Conservation (phyloP, 495 filamentous ascomycete species). For the Aspergillus hancockii region DNA sequence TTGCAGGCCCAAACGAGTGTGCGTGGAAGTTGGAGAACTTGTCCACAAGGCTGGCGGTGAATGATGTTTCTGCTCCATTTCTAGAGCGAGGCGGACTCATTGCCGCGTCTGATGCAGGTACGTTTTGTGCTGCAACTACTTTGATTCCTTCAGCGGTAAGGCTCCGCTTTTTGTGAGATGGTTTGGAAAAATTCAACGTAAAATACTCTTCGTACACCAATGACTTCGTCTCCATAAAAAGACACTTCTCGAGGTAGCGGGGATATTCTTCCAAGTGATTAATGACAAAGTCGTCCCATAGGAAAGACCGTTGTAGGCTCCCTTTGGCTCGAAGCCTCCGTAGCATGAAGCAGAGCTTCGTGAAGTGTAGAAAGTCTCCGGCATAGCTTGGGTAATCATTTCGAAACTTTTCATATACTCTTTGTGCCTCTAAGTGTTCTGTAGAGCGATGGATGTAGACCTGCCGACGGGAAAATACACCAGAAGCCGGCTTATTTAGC, state of each 20-base stretch:
- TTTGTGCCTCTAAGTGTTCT: slow-evolving; percentile 26
- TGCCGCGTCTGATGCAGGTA: not conserved
- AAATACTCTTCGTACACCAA: slow-evolving; percentile 41
- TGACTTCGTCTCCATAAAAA: slow-evolving; percentile 18
- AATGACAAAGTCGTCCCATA: slow-evolving; percentile 72
- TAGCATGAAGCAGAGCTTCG: slow-evolving; percentile 55
- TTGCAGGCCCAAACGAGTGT: slow-evolving; percentile 24
- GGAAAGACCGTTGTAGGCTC: slow-evolving; percentile 43
- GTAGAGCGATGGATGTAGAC: slow-evolving; percentile 26
- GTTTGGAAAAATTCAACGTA: slow-evolving; percentile 22
- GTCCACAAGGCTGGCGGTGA: slow-evolving; percentile 33
- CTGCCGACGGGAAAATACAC: slow-evolving; percentile 26
- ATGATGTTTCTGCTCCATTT: slow-evolving; percentile 19
- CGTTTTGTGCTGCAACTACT: slow-evolving; percentile 29
- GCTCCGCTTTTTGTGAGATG: slow-evolving; percentile 40
- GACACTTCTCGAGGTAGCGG: slow-evolving; percentile 30
- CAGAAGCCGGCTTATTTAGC: slow-evolving; percentile 14
- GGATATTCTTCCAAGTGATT: slow-evolving; percentile 43
- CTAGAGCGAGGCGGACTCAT: slow-evolving; percentile 3
- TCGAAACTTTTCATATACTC: slow-evolving; percentile 52
- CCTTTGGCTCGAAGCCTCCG: slow-evolving; percentile 43
- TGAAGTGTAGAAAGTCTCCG: slow-evolving; percentile 56
- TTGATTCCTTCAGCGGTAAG: slow-evolving; percentile 33
- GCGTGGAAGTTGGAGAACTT: slow-evolving; percentile 32
- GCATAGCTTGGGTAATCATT: slow-evolving; percentile 57